These are phyloP conservation scores for Dictyostelium citrinum DNA, from an alignment of 78 protist species.

Conservation along the genomic window DNA sequence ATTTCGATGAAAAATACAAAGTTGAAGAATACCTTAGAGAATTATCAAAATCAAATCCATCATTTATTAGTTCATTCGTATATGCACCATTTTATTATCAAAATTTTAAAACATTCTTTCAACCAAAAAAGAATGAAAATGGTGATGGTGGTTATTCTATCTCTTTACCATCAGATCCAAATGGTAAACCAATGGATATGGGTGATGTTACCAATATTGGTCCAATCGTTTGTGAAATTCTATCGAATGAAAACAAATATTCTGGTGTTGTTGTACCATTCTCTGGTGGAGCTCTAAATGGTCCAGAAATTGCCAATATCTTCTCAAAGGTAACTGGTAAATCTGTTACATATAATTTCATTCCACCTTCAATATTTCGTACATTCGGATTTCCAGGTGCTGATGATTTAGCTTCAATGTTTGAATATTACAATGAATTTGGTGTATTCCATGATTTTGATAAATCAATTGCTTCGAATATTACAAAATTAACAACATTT, in stretches of 20 bases:
- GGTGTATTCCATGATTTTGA: background rate
- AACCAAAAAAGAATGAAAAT: background rate
- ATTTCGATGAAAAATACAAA: background rate
- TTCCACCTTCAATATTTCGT: background rate
- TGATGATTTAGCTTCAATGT: background rate
- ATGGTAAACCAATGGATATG: background rate
- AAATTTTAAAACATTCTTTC: background rate
- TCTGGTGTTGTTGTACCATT: slow-evolving; percentile 18
- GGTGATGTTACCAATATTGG: slow-evolving; percentile 14
- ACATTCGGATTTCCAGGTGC: background rate
- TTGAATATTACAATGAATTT: background rate
- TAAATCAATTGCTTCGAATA: background rate
- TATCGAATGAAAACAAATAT: background rate
- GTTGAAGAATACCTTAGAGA: background rate
- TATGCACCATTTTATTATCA: slow-evolving; percentile 6
- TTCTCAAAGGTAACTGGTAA: slow-evolving; percentile 3
- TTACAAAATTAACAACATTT: slow-evolving; percentile 1
- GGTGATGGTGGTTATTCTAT: background rate
- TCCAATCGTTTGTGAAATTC: background rate
- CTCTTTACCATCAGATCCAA: background rate
- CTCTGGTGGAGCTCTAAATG: background rate
- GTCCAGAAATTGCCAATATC: background rate
- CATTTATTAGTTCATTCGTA: background rate
- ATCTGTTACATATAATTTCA: background rate
- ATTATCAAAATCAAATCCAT: background rate